Percentiles rank a stretch among this genome's conserved stretches.
Conservation (phyloP, 345 rosid species). For the Anastatica hierochuntica region DNA sequence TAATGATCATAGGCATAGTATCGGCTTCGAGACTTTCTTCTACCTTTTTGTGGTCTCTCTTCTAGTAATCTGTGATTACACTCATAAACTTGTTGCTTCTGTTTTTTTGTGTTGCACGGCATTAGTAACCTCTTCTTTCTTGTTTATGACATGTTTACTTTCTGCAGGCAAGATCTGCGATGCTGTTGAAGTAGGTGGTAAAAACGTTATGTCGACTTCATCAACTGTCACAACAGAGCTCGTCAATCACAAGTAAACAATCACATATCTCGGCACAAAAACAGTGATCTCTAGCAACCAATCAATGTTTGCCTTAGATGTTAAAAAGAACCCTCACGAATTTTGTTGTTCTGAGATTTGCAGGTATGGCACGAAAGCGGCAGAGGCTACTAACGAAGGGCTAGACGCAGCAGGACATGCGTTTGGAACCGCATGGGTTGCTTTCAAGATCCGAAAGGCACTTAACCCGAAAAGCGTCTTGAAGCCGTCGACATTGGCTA, state of each 20-base stretch:
- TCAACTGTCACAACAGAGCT: constrained; percentile 79
- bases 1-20: too few species aligned
- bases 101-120: too few species aligned
- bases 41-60: too few species aligned
- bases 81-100: too few species aligned
- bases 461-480: constrained; percentile 66
- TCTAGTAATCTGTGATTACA: too few species aligned
- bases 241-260: constrained; percentile 71
- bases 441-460: constrained; percentile 81
- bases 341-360: not conserved
- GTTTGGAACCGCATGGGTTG: constrained; percentile 87
- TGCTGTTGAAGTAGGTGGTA: constrained; percentile 91
- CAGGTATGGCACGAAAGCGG: constrained; percentile 84
- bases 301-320: too few species aligned
- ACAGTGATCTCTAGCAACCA: too few species aligned
- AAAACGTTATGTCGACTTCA: constrained; percentile 80
- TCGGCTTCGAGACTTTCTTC: too few species aligned
- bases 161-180: constrained; percentile 65
- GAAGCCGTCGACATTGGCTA: constrained; percentile 58
- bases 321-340: constrained; percentile 7
- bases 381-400: constrained; percentile 54
- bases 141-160: too few species aligned
- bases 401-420: constrained; percentile 88
- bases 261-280: too few species aligned
- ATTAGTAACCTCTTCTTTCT: too few species aligned